Conservation (phyloP, 2,329 filamentous ascomycete genomes). For the Apiospora aurea region DNA sequence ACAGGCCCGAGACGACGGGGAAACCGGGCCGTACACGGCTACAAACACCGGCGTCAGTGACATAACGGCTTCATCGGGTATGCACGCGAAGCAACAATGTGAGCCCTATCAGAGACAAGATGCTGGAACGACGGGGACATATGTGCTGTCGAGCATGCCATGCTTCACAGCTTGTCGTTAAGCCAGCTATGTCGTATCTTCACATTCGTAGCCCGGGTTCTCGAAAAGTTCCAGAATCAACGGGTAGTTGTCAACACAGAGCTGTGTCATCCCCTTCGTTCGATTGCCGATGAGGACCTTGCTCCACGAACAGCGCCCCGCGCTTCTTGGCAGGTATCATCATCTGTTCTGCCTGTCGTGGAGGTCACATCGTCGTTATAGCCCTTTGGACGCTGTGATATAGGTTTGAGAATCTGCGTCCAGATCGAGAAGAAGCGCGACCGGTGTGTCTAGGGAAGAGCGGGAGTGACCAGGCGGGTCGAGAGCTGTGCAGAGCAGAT, state of each 20-base stretch:
- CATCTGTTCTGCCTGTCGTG: conserved; percentile 37
- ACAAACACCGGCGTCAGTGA: too few relatives aligned
- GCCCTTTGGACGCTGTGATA: conserved; percentile 38
- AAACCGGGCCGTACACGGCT: too few relatives aligned
- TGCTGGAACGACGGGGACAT: too few relatives aligned
- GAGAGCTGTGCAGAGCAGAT: conserved; percentile 37
- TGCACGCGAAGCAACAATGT: too few relatives aligned
- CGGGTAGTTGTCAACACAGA: too few relatives aligned
- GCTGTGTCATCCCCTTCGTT: conserved; percentile 26
- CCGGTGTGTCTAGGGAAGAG: conserved; percentile 38
- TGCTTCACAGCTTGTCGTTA: not conserved
- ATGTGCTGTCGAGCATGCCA: not conserved
- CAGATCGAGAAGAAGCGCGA: conserved; percentile 33
- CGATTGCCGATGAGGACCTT: conserved; percentile 35
- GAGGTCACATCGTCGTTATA: conserved; percentile 38
- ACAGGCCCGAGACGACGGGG: too few relatives aligned
- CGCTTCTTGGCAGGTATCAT: conserved; percentile 33
- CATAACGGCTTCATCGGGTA: too few relatives aligned
- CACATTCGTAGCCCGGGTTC: too few relatives aligned
- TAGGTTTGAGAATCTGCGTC: conserved; percentile 38
- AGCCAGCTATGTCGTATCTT: conserved; percentile 22
- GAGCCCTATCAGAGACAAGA: too few relatives aligned
- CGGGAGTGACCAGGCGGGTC: conserved; percentile 34
- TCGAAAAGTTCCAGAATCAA: too few relatives aligned
- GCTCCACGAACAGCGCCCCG: conserved; percentile 33